Evolutionary conservation across 108 stramenopile genomes (phyloP), one percentile per base, ranked within the genome.

Genomic region (Stephanodiscus triporus): DNA sequence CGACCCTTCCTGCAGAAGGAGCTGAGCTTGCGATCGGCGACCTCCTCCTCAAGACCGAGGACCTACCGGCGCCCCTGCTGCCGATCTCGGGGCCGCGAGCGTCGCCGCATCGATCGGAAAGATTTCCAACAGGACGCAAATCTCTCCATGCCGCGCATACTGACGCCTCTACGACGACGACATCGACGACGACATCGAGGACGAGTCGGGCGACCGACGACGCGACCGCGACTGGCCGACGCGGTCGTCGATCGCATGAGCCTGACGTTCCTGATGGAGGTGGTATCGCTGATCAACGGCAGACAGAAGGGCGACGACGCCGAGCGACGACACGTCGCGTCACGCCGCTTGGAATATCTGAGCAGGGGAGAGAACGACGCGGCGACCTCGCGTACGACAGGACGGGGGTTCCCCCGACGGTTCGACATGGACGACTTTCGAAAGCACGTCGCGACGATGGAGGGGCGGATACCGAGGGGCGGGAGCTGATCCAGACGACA

Each of bases 401-500:
- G 83, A 55, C 50, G 60, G 49, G 37, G 24, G 5, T 60, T 69
- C 20, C 43, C 78, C 10, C 24, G 51, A 16, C 30, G 79, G 32
- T 88, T 88, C 49, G 54, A 82, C 48, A 34, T 86, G 26, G 76
- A 80, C 11, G 80, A 88, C 36, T 86, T 72, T 57, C 45, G 83
- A n/a, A 42, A 37, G n/a, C 84, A 84, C 16, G 79, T 88, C 10
- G 19, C 11, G 4, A 72, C 57, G 16, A 72, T 88, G 85, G 86
- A 83, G 66, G 65, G 84, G 16, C 68, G 66, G 9, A 73, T 89
- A 22, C 30, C 26, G 17, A 59, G 61, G 19, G 70, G 59, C 11
- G 71, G n/a, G 9, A 38, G 45, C 6, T 89, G 86, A 87, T 67
- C 88, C 88, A 22, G 34, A 83, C 19, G 84, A 86, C 66, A 62